Evolutionary conservation across 2,329 filamentous ascomycete species (phyloP).

Genomic region (Sordariomycetes sp.): DNA sequence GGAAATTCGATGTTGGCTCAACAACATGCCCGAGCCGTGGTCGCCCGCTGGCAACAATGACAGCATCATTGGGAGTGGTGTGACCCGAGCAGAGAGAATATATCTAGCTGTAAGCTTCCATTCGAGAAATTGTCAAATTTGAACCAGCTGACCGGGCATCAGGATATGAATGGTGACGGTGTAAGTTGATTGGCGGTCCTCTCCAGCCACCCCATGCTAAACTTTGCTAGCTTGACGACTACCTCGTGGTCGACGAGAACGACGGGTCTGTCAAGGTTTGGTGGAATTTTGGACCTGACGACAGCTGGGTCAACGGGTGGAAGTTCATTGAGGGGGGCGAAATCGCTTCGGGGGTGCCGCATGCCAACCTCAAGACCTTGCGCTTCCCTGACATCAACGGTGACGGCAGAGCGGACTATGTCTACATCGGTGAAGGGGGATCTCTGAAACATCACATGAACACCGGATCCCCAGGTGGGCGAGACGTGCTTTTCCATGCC

Average conservation of each 20-base stretch:
- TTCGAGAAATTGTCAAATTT: too few species aligned
- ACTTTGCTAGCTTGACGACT: slow-evolving; percentile 8
- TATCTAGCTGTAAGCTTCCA: slow-evolving; percentile 5
- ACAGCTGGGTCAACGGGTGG: slow-evolving; percentile 10
- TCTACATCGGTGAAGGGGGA: slow-evolving; percentile 11
- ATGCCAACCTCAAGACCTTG: slow-evolving; percentile 12
- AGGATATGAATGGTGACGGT: slow-evolving; percentile 12
- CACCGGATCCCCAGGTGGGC: slow-evolving; percentile 7
- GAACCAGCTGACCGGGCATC: too few species aligned
- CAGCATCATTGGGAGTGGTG: slow-evolving; percentile 8
- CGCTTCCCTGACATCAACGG: slow-evolving; percentile 16
- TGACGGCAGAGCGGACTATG: slow-evolving; percentile 14
- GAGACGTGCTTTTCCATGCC: slow-evolving; percentile 6
- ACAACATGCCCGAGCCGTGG: slow-evolving; percentile 9
- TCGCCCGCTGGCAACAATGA: slow-evolving; percentile 7
- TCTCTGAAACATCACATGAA: slow-evolving; percentile 11
- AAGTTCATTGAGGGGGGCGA: slow-evolving; percentile 11
- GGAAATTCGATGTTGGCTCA: slow-evolving; percentile 9
- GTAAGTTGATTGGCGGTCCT: slow-evolving; percentile 5
- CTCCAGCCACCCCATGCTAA: neutral
- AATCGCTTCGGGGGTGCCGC: slow-evolving; percentile 12
- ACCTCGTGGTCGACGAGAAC: slow-evolving; percentile 7
- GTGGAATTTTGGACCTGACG: slow-evolving; percentile 11
- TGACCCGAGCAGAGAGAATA: slow-evolving; percentile 2
- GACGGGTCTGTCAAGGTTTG: slow-evolving; percentile 9